phyloP scores from a whole-genome alignment of 2,329 filamentous ascomycete genomes.

The Aureobasidium sp. region DNA sequence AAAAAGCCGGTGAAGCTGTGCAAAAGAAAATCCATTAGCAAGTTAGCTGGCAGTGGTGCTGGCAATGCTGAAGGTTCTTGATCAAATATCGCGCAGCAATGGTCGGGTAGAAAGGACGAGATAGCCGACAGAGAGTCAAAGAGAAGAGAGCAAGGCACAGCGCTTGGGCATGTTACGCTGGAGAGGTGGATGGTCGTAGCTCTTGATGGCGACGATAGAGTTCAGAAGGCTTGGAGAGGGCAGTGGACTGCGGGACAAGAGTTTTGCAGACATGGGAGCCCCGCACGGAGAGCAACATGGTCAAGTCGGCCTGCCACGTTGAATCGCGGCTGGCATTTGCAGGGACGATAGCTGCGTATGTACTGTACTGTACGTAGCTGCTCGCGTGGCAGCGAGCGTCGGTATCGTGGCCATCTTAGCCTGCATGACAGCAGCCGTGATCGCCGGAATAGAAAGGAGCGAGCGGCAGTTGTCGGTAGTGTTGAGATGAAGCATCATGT shows the following conservation, averaged over 20 bases:
- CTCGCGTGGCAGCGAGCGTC: background rate
- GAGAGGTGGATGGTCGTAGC: background rate
- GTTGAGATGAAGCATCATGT: background rate
- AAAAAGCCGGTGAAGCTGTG: background rate
- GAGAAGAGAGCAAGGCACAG: background rate
- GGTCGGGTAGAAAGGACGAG: background rate
- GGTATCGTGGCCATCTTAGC: background rate
- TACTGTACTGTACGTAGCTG: background rate
- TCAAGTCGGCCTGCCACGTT: background rate
- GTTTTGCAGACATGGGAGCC: background rate
- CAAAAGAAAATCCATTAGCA: slow-evolving; percentile 4
- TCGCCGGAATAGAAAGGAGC: background rate
- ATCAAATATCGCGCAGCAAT: background rate
- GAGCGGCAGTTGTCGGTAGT: background rate
- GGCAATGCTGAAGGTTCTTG: background rate
- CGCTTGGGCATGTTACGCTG: background rate
- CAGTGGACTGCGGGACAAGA: background rate
- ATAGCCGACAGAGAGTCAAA: background rate
- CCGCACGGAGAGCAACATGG: background rate
- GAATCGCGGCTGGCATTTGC: background rate
- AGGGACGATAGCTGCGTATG: background rate
- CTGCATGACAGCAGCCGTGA: background rate
- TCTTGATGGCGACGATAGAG: background rate
- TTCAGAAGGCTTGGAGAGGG: background rate
- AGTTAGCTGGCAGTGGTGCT: background rate